A percentile compares a stretch with the other conserved stretches of the same genome.
Conservation (phyloP, 2,329 filamentous ascomycete species). For the Fusarium sp. region DNA sequence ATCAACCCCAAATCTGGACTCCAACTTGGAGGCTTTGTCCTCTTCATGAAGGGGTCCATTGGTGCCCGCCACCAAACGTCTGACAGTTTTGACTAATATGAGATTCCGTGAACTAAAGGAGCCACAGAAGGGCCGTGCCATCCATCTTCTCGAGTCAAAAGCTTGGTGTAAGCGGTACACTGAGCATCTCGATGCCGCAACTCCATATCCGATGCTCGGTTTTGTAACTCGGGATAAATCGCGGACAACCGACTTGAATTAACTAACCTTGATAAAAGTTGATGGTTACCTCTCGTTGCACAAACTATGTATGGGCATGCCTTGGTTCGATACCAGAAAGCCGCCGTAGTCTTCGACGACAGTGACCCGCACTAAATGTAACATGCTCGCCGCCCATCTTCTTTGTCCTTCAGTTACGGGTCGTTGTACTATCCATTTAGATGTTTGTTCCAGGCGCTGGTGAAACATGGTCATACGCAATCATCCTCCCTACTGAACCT, state of each 20-base stretch:
- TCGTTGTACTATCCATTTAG: constrained; percentile 9
- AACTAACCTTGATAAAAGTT: not conserved
- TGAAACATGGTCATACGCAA: constrained; percentile 40
- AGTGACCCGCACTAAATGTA: constrained; percentile 11
- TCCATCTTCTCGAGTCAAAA: constrained; percentile 10
- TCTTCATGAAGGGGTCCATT: constrained; percentile 19
- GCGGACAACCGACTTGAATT: not conserved
- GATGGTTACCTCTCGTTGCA: not conserved
- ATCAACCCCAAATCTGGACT: constrained; percentile 35
- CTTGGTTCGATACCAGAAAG: constrained; percentile 3
- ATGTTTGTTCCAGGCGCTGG: constrained; percentile 24
- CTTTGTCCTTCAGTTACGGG: constrained; percentile 15
- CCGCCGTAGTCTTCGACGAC: not conserved
- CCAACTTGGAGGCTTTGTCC: constrained; percentile 13
- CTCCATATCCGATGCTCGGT: not conserved
- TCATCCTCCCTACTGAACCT: constrained; percentile 11
- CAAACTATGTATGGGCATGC: not conserved
- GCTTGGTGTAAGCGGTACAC: constrained; percentile 11
- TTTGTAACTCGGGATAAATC: not conserved
- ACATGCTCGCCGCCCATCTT: not conserved
- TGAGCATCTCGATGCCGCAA: not conserved
- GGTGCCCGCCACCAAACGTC: constrained; percentile 18
- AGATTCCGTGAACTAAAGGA: constrained; percentile 9
- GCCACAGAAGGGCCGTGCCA: constrained; percentile 27
- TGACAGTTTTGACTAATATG: constrained; percentile 28